Conservation (phyloP, 495 filamentous ascomycete genomes). For the Xylaria palmicola region DNA sequence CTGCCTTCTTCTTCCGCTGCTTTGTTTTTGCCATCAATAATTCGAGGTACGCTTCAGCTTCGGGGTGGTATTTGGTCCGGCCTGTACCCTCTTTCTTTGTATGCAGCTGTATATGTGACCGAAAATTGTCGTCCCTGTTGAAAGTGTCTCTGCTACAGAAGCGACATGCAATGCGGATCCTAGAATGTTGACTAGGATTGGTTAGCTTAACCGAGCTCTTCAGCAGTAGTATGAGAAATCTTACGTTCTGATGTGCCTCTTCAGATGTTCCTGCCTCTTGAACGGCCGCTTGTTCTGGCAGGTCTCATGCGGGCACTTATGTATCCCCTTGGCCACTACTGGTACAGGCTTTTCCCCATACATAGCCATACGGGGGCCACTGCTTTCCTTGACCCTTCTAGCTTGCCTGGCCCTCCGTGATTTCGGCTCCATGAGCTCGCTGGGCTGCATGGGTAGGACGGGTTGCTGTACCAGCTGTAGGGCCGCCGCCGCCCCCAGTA, state of each 20-base stretch:
- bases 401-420: no score
- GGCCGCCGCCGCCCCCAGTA: no score
- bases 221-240: slow-evolving; percentile 29
- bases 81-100: slow-evolving; percentile 23
- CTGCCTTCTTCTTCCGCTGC: slow-evolving; percentile 20
- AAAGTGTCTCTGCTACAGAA: slow-evolving; percentile 31
- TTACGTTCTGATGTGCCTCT: slow-evolving; percentile 60
- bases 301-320: slow-evolving; percentile 28
- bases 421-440: no score
- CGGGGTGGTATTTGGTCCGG: slow-evolving; percentile 29
- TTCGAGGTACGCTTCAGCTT: slow-evolving; percentile 26
- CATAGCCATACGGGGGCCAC: no score
- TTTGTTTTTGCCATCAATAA: slow-evolving; percentile 31
- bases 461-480: no score
- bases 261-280: slow-evolving; percentile 64
- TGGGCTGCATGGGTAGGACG: no score
- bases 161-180: slow-evolving; percentile 19
- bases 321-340: background rate
- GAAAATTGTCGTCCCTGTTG: slow-evolving; percentile 36
- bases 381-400: no score
- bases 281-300: slow-evolving; percentile 50
- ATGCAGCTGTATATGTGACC: slow-evolving; percentile 42
- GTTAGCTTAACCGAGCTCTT: background rate
- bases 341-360: no score
- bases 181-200: background rate